Conservation (phyloP, 2,329 filamentous ascomycete genomes). For the Apiospora hydei region DNA sequence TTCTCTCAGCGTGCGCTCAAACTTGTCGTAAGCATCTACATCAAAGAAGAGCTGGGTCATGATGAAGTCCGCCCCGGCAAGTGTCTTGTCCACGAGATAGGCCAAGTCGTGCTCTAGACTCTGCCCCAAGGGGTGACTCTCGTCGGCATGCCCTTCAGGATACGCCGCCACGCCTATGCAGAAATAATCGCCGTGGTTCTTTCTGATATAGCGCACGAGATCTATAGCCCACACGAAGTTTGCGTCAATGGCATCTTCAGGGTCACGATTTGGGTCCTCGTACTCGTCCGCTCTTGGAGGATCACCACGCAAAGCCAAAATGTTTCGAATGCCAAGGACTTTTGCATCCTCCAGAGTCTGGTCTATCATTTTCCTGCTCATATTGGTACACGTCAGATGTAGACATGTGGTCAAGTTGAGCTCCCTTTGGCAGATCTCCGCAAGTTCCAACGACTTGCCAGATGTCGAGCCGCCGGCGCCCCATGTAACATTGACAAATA, state of each 20-base stretch:
- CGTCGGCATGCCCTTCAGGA: slow-evolving; percentile 93
- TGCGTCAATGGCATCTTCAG: slow-evolving; percentile 69
- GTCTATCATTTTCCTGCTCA: slow-evolving; percentile 86
- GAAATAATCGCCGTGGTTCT: slow-evolving; percentile 91
- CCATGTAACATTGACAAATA: slow-evolving; percentile 98
- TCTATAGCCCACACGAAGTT: slow-evolving; percentile 92
- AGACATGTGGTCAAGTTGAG: slow-evolving; percentile 92
- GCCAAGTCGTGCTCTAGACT: slow-evolving; percentile 82
- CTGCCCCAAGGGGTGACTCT: slow-evolving; percentile 77
- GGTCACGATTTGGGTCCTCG: slow-evolving; percentile 65
- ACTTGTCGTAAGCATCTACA: slow-evolving; percentile 79
- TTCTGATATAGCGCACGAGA: slow-evolving; percentile 86
- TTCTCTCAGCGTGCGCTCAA: slow-evolving; percentile 77
- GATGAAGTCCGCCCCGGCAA: slow-evolving; percentile 94
- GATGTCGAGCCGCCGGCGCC: slow-evolving; percentile 94
- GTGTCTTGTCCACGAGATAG: slow-evolving; percentile 87
- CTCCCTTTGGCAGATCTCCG: slow-evolving; percentile 93
- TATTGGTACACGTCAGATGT: slow-evolving; percentile 97
- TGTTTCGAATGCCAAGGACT: slow-evolving; percentile 89
- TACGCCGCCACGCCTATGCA: slow-evolving; percentile 95
- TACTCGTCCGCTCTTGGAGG: slow-evolving; percentile 92
- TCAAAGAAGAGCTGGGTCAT: slow-evolving; percentile 99
- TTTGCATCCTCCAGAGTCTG: slow-evolving; percentile 91
- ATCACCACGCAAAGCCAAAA: slow-evolving; percentile 89
- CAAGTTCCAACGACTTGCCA: slow-evolving; percentile 88